Base-by-base conservation (phyloP, 345 rosid species). In the Erodium maritimum region DNA sequence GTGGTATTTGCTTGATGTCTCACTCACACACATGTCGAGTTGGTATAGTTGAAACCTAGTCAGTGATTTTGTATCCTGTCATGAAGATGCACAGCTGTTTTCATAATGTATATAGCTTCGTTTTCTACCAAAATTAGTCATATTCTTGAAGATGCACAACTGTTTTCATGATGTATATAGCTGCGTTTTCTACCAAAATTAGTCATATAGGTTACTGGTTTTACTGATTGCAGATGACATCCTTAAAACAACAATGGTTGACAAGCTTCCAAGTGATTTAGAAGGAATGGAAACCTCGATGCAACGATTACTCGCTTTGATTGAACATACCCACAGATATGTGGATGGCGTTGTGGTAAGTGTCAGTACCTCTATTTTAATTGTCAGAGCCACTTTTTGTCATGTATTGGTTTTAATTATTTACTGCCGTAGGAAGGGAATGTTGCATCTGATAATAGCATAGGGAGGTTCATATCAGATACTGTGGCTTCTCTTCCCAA, bases 281-380 rank as follows among this genome's bases (percentile, higher is more conserved):
- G 99, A 93, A 71, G 96, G 99, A 66, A 90, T 93, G 99, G 97
- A 90, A 77, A 71, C 81, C 63, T 77, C 95, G 18, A 80, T 85
- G 96, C 83, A 79, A 70, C 82, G 82, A 52, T 75, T 90, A 12
- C 66, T 85, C 59, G 77, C 82, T 67, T 61, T 90, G 33, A 79
- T 83, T 51, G 87, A 87, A 33, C 96, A 81, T 60, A 78, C 87
- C 56, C 69, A 81, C 80, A 82, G 80, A 73, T 82, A 83, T 61
- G 97, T 90, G 2, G 96, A 90, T 34, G 73, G 83, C 66, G 91
- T 90, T 24, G 96, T 83, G 90, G 99, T 88, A 66, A 70, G 90
- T 71, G 59, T 23, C 17, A 21, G 53, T 17, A 5, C 58, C 16
- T 16, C 51, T 29, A n/a, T 46, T 45, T 11, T 22, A 23, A 17